Base-by-base conservation (phyloP, 768 basidiomycete genomes). In the Trametes maxima region DNA sequence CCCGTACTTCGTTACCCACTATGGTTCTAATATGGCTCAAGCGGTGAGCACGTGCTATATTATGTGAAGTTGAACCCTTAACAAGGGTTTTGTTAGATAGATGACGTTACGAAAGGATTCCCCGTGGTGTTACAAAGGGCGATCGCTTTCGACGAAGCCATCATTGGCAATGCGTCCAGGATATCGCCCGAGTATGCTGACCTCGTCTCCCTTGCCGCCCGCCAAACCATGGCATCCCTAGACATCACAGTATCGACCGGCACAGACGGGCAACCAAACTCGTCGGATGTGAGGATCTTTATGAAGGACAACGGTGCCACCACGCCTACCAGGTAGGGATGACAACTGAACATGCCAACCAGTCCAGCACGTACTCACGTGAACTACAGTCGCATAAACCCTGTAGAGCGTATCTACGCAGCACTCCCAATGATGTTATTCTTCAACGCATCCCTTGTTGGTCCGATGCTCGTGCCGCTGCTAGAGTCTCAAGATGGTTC, bases 331-430 rank as follows among this genome's bases (percentile, higher is more conserved):
- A 39, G 19, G 54, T 55, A 55, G 7, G 44, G 16, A 45, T 33
- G 2, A 11, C 21, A n/a, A 21, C 8, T 33, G 28, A 33, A 8
- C 28, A 33, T 33, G 28, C 28, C 28, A 8, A 33, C 28, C 28
- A 33, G 28, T 33, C 28, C 28, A 8, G 28, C 28, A 33, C 28
- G 28, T 33, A 33, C 28, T 33, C 28, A 33, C 28, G 28, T 33
- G 8, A 8, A 8, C 28, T 39, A 0, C 2, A 65, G 69, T 7
- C 66, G 71, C 4, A 67, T 73, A 19, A 75, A 69, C 55, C 71
- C 74, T 8, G 73, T 75, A 1, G 74, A 76, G 48, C 65, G 67
- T 1, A 60, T 76, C n/a, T 74, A 69, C 54, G 66, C 73, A 2
- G 62, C 72, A 5, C 70, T 70, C 42, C 72, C 74, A 10, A 53